Evolutionary conservation across 1,284 basidiomycete genomes (phyloP).

Genomic region (Stygiomarasmius scandens): DNA sequence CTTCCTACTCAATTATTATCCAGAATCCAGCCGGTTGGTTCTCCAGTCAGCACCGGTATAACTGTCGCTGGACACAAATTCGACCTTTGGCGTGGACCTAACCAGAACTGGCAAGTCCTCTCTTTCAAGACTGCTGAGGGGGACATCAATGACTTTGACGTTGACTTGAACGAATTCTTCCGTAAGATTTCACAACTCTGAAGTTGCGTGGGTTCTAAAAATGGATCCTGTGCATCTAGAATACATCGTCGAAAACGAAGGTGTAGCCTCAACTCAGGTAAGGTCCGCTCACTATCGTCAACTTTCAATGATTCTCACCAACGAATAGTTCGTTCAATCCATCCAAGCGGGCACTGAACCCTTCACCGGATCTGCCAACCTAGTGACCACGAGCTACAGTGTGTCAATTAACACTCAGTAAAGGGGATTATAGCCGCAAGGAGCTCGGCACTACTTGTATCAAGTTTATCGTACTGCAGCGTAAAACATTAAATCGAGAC

Average conservation of each 20-base stretch:
- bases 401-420: slow-evolving; percentile 28
- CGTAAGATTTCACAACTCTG: slow-evolving; percentile 40
- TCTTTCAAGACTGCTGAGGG: slow-evolving; percentile 55
- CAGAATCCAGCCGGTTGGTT: slow-evolving; percentile 60
- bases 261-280: slow-evolving; percentile 44
- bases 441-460: neutral
- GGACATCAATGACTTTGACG: slow-evolving; percentile 54
- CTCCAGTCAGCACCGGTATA: slow-evolving; percentile 45
- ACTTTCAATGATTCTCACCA: no score
- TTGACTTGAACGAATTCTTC: slow-evolving; percentile 61
- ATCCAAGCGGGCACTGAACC: slow-evolving; percentile 52
- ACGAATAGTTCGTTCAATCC: slow-evolving; percentile 42
- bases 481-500: no score
- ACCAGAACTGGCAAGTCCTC: slow-evolving; percentile 57
- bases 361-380: slow-evolving; percentile 45
- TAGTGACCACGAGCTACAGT: slow-evolving; percentile 40
- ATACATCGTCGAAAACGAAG: slow-evolving; percentile 42
- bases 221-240: no score
- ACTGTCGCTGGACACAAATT: slow-evolving; percentile 52
- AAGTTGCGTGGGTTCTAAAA: no score
- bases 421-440: neutral
- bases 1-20: no score
- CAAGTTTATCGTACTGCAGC: no score
- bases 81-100: slow-evolving; percentile 60
- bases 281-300: no score